Base-by-base conservation (phyloP, 1,139 yeast species). In the Pichia sp. region DNA sequence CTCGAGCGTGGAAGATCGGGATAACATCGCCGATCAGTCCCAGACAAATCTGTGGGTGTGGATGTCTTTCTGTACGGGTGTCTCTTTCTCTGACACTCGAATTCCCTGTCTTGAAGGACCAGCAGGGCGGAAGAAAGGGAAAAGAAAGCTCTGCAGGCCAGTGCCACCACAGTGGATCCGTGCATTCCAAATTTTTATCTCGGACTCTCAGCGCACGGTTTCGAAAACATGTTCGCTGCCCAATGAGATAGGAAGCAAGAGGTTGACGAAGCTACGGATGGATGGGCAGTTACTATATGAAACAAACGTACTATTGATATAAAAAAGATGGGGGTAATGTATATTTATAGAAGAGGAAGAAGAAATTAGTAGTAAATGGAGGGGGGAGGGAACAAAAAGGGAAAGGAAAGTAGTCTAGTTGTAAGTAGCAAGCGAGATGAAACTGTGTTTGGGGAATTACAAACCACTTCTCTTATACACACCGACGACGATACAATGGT, bases 401-500 rank as follows among this genome's bases (percentile, higher is more conserved):
- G 36, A 45, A 13, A 46, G 49, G 40, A 32, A 15, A 23, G 40
- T 16, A 46, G 19, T 32, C 15, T 46, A 46, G 42, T 30, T 23
- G 34, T 49, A 38, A 45, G 36, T 46, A 40, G 23, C 30, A 48
- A n/a, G 42, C 16, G 42, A 38, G 30, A 38, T 38, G 15, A 38
- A n/a, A 38, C 41, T 38, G 34, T 29, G 32, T 32, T 19, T 38
- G 46, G 30, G 15, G 5, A 52, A 15, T 65, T 81, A 81, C 69
- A 81, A 75, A 51, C 95, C 95, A 69, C 95, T 84, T 85, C 99
- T 88, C 81, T 87, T 79, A 81, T 93, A 93, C 76, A 87, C 84
- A 72, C 98, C 99, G 70, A 93, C 92, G 67, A 93, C 98, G 70
- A 93, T 87, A 87, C 98, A 92, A 80, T 93, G 99, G 73, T 93